Conservation (phyloP, 768 basidiomycete species). For the Suillus alpinus region DNA sequence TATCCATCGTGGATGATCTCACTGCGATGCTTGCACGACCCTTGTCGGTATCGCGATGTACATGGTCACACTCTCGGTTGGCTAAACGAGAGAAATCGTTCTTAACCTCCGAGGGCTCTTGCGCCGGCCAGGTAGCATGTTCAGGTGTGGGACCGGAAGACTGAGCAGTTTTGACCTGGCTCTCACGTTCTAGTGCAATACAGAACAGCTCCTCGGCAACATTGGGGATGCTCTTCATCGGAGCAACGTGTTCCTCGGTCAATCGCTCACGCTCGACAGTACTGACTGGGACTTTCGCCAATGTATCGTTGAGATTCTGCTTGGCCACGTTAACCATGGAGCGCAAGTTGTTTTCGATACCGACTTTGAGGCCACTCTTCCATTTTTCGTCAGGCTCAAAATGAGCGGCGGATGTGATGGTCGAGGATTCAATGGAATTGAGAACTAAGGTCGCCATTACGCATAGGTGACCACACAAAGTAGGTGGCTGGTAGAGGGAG, state of each 20-base stretch:
- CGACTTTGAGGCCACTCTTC: slow-evolving; percentile 44
- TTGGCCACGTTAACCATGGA: slow-evolving; percentile 58
- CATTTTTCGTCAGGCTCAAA: slow-evolving; percentile 53
- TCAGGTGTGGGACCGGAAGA: slow-evolving; percentile 7
- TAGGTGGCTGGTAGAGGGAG: not conserved
- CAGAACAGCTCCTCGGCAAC: slow-evolving; percentile 47
- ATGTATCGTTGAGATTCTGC: slow-evolving; percentile 50
- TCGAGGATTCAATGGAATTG: slow-evolving; percentile 5
- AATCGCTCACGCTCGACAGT: slow-evolving; percentile 35
- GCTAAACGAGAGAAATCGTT: slow-evolving; percentile 19
- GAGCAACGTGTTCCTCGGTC: slow-evolving; percentile 34
- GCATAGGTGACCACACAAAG: not conserved
- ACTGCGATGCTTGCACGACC: slow-evolving; percentile 18
- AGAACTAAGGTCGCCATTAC: slow-evolving; percentile 23
- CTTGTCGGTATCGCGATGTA: slow-evolving; percentile 12
- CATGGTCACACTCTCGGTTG: slow-evolving; percentile 11
- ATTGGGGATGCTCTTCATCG: slow-evolving; percentile 42
- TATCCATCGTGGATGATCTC: slow-evolving; percentile 24
- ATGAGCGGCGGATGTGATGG: slow-evolving; percentile 13
- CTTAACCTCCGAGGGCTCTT: slow-evolving; percentile 15
- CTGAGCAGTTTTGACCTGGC: slow-evolving; percentile 25
- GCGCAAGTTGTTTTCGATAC: slow-evolving; percentile 47
- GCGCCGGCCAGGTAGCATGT: slow-evolving; percentile 16
- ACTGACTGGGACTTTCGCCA: slow-evolving; percentile 41
- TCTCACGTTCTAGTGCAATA: slow-evolving; percentile 42